Conservation (phyloP, 345 rosid genomes). For the Arabis alpina region DNA sequence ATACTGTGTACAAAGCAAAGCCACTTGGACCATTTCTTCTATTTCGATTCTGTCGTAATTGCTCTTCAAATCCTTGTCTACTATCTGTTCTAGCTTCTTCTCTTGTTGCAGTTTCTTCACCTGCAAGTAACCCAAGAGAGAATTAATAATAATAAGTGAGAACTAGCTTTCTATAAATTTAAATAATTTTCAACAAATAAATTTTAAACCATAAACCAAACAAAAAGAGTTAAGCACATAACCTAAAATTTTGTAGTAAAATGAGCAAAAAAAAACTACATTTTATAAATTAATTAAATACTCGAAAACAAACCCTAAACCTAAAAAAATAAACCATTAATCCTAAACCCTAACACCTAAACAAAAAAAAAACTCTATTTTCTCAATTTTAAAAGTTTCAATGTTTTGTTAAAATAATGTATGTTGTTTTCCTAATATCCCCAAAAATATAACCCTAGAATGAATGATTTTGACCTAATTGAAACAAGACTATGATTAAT, state of each 20-base stretch:
- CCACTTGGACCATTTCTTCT: slow-evolving; percentile 88
- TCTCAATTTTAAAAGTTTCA: too few relatives aligned
- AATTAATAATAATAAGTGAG: not conserved
- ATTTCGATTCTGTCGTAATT: slow-evolving; percentile 74
- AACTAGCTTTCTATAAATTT: not conserved
- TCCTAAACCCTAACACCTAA: too few relatives aligned
- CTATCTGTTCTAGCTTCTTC: slow-evolving; percentile 80
- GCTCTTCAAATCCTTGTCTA: slow-evolving; percentile 82
- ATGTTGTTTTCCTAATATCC: too few relatives aligned
- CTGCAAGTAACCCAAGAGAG: slow-evolving; percentile 43
- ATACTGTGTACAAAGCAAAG: slow-evolving; percentile 82
- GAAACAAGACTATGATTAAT: not conserved
- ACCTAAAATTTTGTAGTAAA: not conserved
- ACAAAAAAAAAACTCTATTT: too few relatives aligned
- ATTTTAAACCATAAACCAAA: not conserved
- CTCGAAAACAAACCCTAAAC: too few relatives aligned
- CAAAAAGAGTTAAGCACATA: not conserved
- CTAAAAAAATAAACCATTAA: too few relatives aligned
- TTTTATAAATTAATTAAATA: too few relatives aligned
- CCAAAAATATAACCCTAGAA: not conserved
- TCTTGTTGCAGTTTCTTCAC: slow-evolving; percentile 87
- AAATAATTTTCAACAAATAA: not conserved
- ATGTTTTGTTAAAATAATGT: too few relatives aligned
- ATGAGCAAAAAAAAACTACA: too few relatives aligned
- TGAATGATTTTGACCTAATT: slow-evolving; percentile 18